These are phyloP conservation scores for Effrenium voratum DNA, from an alignment of 73 alveolate genomes.

Conservation along the genomic window DNA sequence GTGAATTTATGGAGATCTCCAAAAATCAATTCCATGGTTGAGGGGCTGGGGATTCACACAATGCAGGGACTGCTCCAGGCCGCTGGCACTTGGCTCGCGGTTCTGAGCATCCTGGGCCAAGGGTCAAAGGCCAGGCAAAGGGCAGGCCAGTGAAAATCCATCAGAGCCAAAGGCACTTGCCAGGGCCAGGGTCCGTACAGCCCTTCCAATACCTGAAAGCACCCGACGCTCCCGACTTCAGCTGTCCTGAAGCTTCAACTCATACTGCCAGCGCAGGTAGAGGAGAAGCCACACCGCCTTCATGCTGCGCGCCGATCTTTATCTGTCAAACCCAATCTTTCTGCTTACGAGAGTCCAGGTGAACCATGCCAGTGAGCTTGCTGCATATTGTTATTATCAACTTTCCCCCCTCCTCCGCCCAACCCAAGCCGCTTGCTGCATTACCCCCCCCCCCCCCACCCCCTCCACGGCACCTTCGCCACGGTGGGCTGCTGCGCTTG, in stretches of 20 bases:
- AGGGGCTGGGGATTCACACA: too few species aligned
- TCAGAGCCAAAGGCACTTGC: not conserved
- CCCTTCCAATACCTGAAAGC: not conserved
- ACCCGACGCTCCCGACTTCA: not conserved
- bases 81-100: too few species aligned
- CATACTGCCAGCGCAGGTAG: slow-evolving; percentile 76
- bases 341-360: too few species aligned
- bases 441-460: not conserved
- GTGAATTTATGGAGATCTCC: too few species aligned
- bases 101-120: not conserved
- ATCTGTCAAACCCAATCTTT: too few species aligned
- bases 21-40: too few species aligned
- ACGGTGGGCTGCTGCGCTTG: slow-evolving; percentile 71
- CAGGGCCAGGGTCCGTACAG: not conserved
- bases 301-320: too few species aligned
- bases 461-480: slow-evolving; percentile 24
- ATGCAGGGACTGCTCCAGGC: too few species aligned
- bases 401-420: not conserved
- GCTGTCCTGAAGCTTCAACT: slow-evolving; percentile 62
- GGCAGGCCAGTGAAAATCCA: not conserved
- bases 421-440: not conserved
- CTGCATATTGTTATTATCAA: too few species aligned
- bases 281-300: slow-evolving; percentile 69
- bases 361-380: too few species aligned
- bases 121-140: not conserved